Evolutionary conservation across 202 grass and related monocot genomes (phyloP).

Genomic region (Schoenoplectus triqueter): DNA sequence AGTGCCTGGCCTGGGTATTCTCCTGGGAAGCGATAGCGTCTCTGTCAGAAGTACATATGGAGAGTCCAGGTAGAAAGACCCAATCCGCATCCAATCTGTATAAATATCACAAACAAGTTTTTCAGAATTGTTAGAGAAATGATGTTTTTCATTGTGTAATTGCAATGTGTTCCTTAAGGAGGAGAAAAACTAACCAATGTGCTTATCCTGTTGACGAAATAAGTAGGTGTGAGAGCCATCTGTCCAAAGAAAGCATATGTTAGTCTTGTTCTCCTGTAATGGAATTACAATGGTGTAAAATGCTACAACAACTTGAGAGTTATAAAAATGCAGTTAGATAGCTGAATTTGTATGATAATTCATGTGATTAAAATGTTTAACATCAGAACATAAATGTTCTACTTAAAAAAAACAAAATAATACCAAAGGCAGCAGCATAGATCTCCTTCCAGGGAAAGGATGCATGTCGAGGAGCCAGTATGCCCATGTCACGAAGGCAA

Average conservation of each 20-base stretch:
- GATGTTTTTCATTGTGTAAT: conserved; percentile 3
- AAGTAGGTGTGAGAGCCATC: conserved; percentile 71
- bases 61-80: conserved; percentile 69
- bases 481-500: conserved; percentile 76
- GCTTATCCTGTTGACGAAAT: conserved; percentile 53
- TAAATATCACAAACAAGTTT: background rate
- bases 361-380: background rate
- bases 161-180: background rate
- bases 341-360: background rate
- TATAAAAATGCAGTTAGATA: background rate
- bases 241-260: conserved; percentile 21
- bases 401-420: conserved; percentile 20
- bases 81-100: conserved; percentile 72
- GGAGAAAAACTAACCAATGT: conserved; percentile 60
- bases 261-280: background rate
- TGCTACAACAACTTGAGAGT: background rate
- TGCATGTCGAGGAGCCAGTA: conserved; percentile 39
- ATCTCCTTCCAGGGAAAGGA: conserved; percentile 69
- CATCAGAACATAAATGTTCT: background rate
- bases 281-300: background rate
- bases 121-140: background rate
- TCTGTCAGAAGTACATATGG: conserved; percentile 56
- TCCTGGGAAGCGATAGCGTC: conserved; percentile 53
- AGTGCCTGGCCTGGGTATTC: conserved; percentile 38
- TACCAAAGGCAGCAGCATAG: conserved; percentile 74